phyloP scores from a whole-genome alignment of 2,329 filamentous ascomycete species.

The Diaporthe humulicola region DNA sequence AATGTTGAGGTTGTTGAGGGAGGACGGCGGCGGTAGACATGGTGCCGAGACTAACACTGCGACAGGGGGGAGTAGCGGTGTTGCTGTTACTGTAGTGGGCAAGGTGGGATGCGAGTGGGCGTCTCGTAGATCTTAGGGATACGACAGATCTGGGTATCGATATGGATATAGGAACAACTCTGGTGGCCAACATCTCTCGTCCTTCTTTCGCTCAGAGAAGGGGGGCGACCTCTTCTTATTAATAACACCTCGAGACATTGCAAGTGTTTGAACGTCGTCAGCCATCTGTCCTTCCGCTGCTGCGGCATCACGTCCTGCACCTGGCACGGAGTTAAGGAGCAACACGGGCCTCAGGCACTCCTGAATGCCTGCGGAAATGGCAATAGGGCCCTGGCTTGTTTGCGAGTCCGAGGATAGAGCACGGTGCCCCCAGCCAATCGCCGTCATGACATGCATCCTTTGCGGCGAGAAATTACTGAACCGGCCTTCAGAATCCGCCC shows the following conservation, averaged over 20 bases:
- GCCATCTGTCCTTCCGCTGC: not conserved
- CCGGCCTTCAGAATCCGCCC: slow-evolving; percentile 26
- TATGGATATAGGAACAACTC: not conserved
- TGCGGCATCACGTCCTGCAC: slow-evolving; percentile 1
- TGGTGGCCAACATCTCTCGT: slow-evolving; percentile 20
- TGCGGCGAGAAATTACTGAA: not conserved
- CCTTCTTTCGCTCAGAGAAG: not conserved
- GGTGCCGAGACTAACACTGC: slow-evolving; percentile 34
- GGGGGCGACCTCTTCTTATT: slow-evolving; percentile 4
- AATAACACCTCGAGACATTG: not conserved
- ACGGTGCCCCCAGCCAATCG: not conserved
- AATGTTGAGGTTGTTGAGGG: slow-evolving; percentile 42
- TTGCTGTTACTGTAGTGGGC: slow-evolving; percentile 26
- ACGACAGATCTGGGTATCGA: not conserved
- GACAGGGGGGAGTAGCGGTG: slow-evolving; percentile 7
- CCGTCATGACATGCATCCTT: not conserved
- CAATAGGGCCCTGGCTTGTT: not conserved
- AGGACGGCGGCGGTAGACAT: slow-evolving; percentile 49
- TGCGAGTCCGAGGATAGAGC: slow-evolving; percentile 12
- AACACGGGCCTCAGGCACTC: not conserved
- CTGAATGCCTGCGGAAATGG: slow-evolving; percentile 18
- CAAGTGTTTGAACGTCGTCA: not conserved
- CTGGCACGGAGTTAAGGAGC: slow-evolving; percentile 18
- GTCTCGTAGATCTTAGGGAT: not conserved
- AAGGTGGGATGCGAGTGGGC: slow-evolving; percentile 1